Percentiles rank a stretch among this genome's conserved stretches.
Evolutionary conservation across 495 filamentous ascomycete species (phyloP).

Genomic region (Hyaloscypha finlandica): DNA sequence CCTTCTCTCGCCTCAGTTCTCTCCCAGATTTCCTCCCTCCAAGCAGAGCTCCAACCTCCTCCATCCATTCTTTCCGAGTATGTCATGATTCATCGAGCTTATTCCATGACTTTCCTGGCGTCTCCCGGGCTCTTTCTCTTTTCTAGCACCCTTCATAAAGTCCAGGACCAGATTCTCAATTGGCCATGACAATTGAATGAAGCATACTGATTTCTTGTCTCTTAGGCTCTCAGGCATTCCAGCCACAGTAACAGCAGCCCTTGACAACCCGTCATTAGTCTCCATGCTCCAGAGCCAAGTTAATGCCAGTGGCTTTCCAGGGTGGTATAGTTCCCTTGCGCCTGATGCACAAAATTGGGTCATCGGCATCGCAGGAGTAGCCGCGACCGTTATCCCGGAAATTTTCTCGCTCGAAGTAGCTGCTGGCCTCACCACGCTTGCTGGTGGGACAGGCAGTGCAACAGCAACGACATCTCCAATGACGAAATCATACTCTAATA

Average conservation of each 20-base stretch:
- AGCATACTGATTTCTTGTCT: neutral
- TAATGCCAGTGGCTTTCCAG: neutral
- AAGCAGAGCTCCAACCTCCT: constrained; percentile 2
- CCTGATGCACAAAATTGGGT: constrained; percentile 14
- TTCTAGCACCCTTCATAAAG: neutral
- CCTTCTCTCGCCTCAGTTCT: neutral
- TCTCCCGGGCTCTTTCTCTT: neutral
- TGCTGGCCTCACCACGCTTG: constrained; percentile 1
- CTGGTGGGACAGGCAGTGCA: constrained; percentile 4
- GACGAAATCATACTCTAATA: neutral
- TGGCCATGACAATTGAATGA: neutral
- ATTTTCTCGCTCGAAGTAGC: constrained; percentile 10
- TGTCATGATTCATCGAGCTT: neutral
- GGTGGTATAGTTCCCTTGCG: constrained; percentile 15
- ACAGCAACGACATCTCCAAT: neutral
- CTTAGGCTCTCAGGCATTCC: constrained; percentile 12
- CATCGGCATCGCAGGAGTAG: neutral
- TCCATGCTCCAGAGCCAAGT: neutral
- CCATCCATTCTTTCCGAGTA: constrained; percentile 4
- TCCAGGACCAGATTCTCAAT: neutral
- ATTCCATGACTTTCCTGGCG: neutral
- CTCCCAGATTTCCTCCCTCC: constrained; percentile 4
- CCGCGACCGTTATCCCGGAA: neutral
- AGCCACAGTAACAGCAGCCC: neutral
- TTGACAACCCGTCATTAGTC: constrained; percentile 6